Evolutionary conservation across 352 stramenopile genomes (phyloP).

Genomic region (Globisporangium irregulare): DNA sequence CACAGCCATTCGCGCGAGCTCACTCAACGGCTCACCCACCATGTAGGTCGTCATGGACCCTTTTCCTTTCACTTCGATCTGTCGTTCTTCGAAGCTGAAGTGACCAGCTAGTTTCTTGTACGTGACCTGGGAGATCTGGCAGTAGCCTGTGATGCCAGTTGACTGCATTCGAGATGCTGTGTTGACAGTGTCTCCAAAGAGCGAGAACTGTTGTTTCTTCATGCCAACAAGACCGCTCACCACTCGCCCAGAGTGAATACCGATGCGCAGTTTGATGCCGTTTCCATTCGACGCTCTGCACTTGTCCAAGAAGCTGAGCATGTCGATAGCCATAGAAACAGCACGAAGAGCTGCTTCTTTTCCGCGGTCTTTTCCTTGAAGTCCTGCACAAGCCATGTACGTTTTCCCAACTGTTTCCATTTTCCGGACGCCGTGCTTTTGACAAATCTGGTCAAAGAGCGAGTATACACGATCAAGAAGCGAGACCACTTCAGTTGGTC

Average conservation of each 20-base stretch:
- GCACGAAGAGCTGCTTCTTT: slow-evolving; percentile 72
- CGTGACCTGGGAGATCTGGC: slow-evolving; percentile 80
- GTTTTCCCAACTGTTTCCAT: slow-evolving; percentile 93
- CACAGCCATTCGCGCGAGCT: slow-evolving; percentile 54
- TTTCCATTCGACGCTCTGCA: slow-evolving; percentile 76
- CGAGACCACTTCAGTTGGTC: slow-evolving; percentile 71
- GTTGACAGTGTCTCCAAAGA: slow-evolving; percentile 94
- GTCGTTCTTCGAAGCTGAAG: slow-evolving; percentile 74
- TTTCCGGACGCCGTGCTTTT: slow-evolving; percentile 90
- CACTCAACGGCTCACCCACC: slow-evolving; percentile 65
- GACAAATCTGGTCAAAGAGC: slow-evolving; percentile 89
- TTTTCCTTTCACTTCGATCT: slow-evolving; percentile 87
- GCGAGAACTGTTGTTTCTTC: slow-evolving; percentile 91
- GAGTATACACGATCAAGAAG: slow-evolving; percentile 92
- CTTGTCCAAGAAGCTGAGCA: slow-evolving; percentile 64
- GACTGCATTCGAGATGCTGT: slow-evolving; percentile 89
- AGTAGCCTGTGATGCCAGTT: slow-evolving; percentile 70
- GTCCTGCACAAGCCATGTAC: slow-evolving; percentile 86
- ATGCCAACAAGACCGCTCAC: slow-evolving; percentile 88
- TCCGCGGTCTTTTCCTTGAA: slow-evolving; percentile 79
- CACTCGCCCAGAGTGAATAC: slow-evolving; percentile 87
- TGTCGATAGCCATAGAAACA: slow-evolving; percentile 76
- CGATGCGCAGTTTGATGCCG: slow-evolving; percentile 88
- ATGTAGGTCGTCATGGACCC: slow-evolving; percentile 83
- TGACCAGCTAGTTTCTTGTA: slow-evolving; percentile 78